These are phyloP conservation scores for Skeletonema menzelii DNA, from an alignment of 108 stramenopile genomes.

Conservation along the genomic window DNA sequence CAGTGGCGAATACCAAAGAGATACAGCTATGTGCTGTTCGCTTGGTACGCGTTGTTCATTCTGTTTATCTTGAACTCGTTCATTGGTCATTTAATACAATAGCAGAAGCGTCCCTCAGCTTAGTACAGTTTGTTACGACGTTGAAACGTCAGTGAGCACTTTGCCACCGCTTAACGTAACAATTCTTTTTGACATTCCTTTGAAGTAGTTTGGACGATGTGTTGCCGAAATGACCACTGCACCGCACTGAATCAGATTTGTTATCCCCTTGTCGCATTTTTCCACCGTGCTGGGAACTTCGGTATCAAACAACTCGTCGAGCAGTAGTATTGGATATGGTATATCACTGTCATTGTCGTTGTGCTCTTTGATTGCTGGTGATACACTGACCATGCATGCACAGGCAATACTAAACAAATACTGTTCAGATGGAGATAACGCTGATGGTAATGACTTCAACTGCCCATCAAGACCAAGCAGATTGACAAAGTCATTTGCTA, in stretches of 20 bases:
- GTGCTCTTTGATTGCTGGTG: conserved; percentile 13
- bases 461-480: conserved; percentile 22
- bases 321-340: conserved; percentile 35
- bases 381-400: conserved; percentile 39
- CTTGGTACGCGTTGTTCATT: conserved; percentile 26
- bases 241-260: conserved; percentile 28
- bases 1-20: conserved; percentile 32
- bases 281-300: conserved; percentile 41
- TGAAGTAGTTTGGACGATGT: conserved; percentile 29
- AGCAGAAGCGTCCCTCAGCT: not conserved
- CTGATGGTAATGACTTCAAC: conserved; percentile 3
- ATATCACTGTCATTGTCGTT: not conserved
- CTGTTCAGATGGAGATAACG: conserved; percentile 35
- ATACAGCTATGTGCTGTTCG: conserved; percentile 36
- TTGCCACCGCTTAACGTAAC: conserved; percentile 46
- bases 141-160: conserved; percentile 17
- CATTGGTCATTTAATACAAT: not conserved
- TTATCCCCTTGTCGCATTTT: conserved; percentile 28
- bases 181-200: conserved; percentile 18
- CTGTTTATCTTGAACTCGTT: conserved; percentile 14
- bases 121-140: not conserved
- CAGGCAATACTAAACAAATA: conserved; percentile 44
- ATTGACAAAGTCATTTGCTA: conserved; percentile 21
- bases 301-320: conserved; percentile 43
- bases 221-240: conserved; percentile 44